phyloP scores from a whole-genome alignment of 805 yeast genomes.

The Spathaspora sp. region DNA sequence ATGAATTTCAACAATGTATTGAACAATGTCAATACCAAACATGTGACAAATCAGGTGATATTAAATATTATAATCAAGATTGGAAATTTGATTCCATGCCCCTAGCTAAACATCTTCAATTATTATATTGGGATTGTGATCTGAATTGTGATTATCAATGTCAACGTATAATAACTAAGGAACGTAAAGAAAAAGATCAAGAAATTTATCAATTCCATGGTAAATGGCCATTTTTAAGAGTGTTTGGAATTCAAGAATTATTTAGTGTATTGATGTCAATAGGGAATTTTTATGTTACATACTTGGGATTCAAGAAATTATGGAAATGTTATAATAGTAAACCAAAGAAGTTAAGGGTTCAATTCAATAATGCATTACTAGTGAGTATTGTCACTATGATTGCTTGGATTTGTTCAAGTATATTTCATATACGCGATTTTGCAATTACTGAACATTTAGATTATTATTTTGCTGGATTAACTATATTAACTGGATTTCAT shows the following conservation, averaged over 20 bases:
- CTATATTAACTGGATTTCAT: conserved; percentile 78
- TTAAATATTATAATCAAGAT: conserved; percentile 23
- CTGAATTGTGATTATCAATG: conserved; percentile 92
- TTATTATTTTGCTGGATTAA: conserved; percentile 89
- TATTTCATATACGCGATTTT: conserved; percentile 87
- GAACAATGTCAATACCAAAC: conserved; percentile 45
- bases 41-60: conserved; percentile 22
- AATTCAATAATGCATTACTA: conserved; percentile 33
- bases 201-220: conserved; percentile 88
- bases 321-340: neutral
- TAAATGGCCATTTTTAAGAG: conserved; percentile 89
- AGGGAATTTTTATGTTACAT: conserved; percentile 47
- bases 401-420: conserved; percentile 85
- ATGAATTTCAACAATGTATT: conserved; percentile 53
- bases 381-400: conserved; percentile 65
- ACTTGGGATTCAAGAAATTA: conserved; percentile 37
- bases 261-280: conserved; percentile 78
- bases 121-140: conserved; percentile 70
- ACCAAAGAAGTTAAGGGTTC: conserved; percentile 5
- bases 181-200: conserved; percentile 44
- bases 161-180: conserved; percentile 68
- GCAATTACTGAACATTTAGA: conserved; percentile 79
- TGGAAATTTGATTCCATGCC: conserved; percentile 37
- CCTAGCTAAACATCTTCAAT: conserved; percentile 36
- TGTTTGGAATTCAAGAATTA: conserved; percentile 81